Percentiles rank a stretch among this genome's conserved stretches.
Evolutionary conservation across 2,329 filamentous ascomycete species (phyloP).

Genomic region (Aspergillus tamarii): DNA sequence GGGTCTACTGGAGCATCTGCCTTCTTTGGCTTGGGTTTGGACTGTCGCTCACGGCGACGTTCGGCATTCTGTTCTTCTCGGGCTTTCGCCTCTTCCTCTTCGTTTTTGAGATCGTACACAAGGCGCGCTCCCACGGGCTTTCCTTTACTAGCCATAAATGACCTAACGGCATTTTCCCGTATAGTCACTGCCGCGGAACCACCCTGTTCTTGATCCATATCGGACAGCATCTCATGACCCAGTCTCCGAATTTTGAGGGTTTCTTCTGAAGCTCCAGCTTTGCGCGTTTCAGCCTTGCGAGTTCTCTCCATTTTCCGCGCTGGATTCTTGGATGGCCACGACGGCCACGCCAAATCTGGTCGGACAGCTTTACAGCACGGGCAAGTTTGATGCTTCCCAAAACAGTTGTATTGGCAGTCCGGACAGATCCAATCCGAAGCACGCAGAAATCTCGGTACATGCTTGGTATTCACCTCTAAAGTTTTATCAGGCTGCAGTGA

Average conservation of each 20-base stretch:
- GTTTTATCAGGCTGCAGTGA: slow-evolving; percentile 17
- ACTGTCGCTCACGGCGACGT: slow-evolving; percentile 1
- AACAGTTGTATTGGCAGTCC: slow-evolving; percentile 25
- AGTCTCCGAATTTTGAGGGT: slow-evolving; percentile 27
- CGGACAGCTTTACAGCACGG: slow-evolving; percentile 32
- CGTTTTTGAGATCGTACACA: slow-evolving; percentile 4
- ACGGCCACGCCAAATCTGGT: slow-evolving; percentile 17
- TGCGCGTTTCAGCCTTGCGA: background rate
- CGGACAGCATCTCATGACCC: slow-evolving; percentile 22
- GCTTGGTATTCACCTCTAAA: slow-evolving; percentile 10
- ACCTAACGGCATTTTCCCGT: slow-evolving; percentile 12
- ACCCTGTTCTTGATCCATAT: slow-evolving; percentile 13
- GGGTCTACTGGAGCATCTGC: slow-evolving; percentile 20
- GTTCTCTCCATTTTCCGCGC: background rate
- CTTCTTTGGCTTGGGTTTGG: slow-evolving; percentile 9
- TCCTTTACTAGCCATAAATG: slow-evolving; percentile 7
- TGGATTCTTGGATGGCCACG: background rate
- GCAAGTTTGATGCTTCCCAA: slow-evolving; percentile 27
- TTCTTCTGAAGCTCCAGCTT: slow-evolving; percentile 9
- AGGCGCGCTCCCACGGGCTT: slow-evolving; percentile 7
- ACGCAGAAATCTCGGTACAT: slow-evolving; percentile 7
- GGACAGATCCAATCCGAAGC: slow-evolving; percentile 34
- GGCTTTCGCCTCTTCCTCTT: slow-evolving; percentile 8
- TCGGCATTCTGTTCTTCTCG: background rate
- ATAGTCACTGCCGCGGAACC: background rate